Evolutionary conservation across 176 grass and related monocot species (phyloP), one percentile per base, ranked within the genome.

Genomic region (Thinopyrum elongatum): DNA sequence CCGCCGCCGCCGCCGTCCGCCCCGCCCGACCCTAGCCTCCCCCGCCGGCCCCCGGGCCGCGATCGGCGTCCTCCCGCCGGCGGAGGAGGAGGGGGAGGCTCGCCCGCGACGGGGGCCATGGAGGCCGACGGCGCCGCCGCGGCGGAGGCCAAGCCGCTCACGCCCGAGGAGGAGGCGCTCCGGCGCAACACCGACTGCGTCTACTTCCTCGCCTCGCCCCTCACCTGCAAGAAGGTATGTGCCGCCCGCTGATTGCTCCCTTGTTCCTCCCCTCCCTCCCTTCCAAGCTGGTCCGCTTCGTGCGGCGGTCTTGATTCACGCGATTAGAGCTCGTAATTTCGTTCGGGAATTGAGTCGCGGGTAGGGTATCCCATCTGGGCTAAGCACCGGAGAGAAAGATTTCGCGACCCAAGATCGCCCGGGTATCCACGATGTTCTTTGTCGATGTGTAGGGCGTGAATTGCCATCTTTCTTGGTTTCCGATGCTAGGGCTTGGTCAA

Each of bases 191-290:
- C 94, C 33, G 97, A 99, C 77, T 99, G 97, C 84, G 88, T 99
- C 46, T 99, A 99, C 84, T 99, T 93, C 89, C 92, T 99, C 87
- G 94, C 97, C 38, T 99, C 97, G 55, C 94, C 97, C 38, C 90
- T 94, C 83, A 99, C 97, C 49, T 99, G 97, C 94, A 99, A 99
- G 83, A 99, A 96, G 94, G 97, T 96, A 59, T 55, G 17, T 3
- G 27, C 46, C 74, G 9, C 63, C 23, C 19, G 2, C 6, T 29
- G 47, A 35, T 26, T 74, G 25, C 49, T 69, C 49, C 6, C 49
- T 17, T 2, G 49, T 19, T 7, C 16, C 49, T 5, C 49, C 70
- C 58, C 5, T 26, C 12, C 11, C 17, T 15, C 2, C 75, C 28
- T 3, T 29, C 62, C 60, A 34, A 31, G 67, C 71, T 67, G 17